Conservation (phyloP, 176 grass and related monocot species). For the Musa acuminata region DNA sequence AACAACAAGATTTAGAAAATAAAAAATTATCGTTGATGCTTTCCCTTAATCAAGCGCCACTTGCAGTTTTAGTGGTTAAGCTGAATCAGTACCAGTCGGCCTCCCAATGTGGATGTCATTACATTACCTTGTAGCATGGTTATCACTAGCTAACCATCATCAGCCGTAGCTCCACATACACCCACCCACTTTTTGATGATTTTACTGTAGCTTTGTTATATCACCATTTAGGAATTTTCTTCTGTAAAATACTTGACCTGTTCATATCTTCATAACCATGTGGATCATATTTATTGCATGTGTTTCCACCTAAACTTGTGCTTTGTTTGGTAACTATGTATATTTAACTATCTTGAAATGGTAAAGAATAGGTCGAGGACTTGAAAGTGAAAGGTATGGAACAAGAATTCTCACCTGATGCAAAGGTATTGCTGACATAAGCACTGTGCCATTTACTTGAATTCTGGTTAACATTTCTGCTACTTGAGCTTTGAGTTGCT, state of each 20-base stretch:
- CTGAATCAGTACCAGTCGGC: too few relatives aligned
- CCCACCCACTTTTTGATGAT: too few relatives aligned
- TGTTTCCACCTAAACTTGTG: not conserved
- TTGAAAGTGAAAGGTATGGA: slow-evolving; percentile 69
- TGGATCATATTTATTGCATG: not conserved
- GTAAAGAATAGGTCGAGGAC: slow-evolving; percentile 33
- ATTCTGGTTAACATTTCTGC: not conserved
- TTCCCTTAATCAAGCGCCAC: too few relatives aligned
- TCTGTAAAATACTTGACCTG: not conserved
- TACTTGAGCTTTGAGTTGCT: slow-evolving; percentile 8
- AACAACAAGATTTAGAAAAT: too few relatives aligned
- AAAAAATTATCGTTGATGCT: too few relatives aligned
- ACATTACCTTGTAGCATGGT: too few relatives aligned
- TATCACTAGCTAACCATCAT: too few relatives aligned
- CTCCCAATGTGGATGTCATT: too few relatives aligned
- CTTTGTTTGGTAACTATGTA: not conserved
- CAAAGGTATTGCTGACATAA: slow-evolving; percentile 35
- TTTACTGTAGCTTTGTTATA: not conserved
- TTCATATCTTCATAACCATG: not conserved
- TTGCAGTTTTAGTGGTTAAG: too few relatives aligned
- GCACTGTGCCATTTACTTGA: not conserved
- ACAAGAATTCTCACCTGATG: slow-evolving; percentile 52
- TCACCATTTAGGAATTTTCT: not conserved
- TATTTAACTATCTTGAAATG: slow-evolving; percentile 11
- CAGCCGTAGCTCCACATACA: too few relatives aligned